These are phyloP conservation scores for Flammula alnicola DNA, from an alignment of 1,284 basidiomycete species.

Conservation along the genomic window DNA sequence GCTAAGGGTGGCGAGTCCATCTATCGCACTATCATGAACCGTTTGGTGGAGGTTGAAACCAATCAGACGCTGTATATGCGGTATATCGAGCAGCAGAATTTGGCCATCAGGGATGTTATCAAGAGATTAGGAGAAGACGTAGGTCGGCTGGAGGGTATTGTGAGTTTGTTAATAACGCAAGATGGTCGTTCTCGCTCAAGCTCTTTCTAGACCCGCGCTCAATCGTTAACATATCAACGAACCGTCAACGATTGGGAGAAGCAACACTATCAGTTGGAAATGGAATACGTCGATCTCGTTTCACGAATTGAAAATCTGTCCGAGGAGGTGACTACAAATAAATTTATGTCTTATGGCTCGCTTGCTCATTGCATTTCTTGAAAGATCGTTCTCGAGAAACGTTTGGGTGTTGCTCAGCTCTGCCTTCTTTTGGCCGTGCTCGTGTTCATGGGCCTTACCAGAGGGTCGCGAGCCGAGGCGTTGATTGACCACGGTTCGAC, in stretches of 20 bases:
- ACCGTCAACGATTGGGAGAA: conserved; percentile 73
- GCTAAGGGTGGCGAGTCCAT: conserved; percentile 85
- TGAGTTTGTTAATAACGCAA: conserved; percentile 43
- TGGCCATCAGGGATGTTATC: conserved; percentile 78
- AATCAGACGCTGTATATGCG: conserved; percentile 88
- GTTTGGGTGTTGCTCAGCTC: conserved; percentile 83
- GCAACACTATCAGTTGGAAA: conserved; percentile 68
- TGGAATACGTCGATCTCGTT: conserved; percentile 70
- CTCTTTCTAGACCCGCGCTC: conserved; percentile 61
- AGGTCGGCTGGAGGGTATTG: conserved; percentile 75
- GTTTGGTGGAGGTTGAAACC: conserved; percentile 83
- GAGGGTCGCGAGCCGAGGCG: conserved; percentile 65
- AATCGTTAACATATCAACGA: conserved; percentile 68
- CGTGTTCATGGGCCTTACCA: conserved; percentile 83
- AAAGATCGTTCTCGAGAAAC: conserved; percentile 82
- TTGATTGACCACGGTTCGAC: conserved; percentile 29
- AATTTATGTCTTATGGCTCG: conserved; percentile 6
- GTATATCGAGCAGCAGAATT: conserved; percentile 92
- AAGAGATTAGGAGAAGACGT: conserved; percentile 83
- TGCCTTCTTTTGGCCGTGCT: conserved; percentile 79
- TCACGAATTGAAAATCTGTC: conserved; percentile 72
- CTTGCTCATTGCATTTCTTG: neutral
- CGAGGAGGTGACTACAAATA: conserved; percentile 60
- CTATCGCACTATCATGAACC: conserved; percentile 95
- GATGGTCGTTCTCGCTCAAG: conserved; percentile 7